Percentiles rank a stretch among this genome's conserved stretches.
These are phyloP conservation scores for Fusarium udum DNA, from an alignment of 2,329 filamentous ascomycete species.

Conservation along the genomic window DNA sequence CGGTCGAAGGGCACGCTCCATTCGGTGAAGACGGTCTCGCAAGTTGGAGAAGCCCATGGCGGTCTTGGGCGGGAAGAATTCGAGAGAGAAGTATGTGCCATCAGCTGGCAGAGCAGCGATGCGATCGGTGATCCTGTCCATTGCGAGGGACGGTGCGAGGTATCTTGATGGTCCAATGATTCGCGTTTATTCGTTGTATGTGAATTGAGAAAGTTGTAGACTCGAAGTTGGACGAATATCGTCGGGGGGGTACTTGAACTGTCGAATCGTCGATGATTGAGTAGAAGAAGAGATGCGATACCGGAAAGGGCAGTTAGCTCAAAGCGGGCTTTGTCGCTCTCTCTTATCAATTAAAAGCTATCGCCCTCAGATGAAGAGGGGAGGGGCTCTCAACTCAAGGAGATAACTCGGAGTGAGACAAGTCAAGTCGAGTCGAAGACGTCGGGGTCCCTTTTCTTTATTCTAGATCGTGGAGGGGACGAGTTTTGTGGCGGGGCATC, in stretches of 20 bases:
- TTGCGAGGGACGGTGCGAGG: conserved; percentile 45
- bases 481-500: conserved; percentile 45
- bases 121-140: conserved; percentile 95
- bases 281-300: conserved; percentile 1
- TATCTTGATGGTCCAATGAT: not conserved
- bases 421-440: conserved; percentile 10
- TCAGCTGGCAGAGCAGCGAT: conserved; percentile 87
- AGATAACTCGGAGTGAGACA: conserved; percentile 31
- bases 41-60: conserved; percentile 95
- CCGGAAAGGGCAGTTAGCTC: conserved; percentile 1
- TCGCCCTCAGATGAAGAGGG: not conserved
- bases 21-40: conserved; percentile 90
- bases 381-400: conserved; percentile 12
- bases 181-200: not conserved
- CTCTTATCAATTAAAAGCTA: conserved; percentile 16
- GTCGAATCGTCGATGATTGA: not conserved
- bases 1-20: conserved; percentile 89
- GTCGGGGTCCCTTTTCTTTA: conserved; percentile 13
- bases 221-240: conserved; percentile 20
- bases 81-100: conserved; percentile 90
- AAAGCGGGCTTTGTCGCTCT: not conserved
- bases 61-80: conserved; percentile 99
- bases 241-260: conserved; percentile 12
- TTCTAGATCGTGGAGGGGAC: conserved; percentile 28
- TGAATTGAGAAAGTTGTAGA: not conserved